Base-by-base conservation (phyloP, 495 filamentous ascomycete species). In the Parathielavia hyrcaniae region DNA sequence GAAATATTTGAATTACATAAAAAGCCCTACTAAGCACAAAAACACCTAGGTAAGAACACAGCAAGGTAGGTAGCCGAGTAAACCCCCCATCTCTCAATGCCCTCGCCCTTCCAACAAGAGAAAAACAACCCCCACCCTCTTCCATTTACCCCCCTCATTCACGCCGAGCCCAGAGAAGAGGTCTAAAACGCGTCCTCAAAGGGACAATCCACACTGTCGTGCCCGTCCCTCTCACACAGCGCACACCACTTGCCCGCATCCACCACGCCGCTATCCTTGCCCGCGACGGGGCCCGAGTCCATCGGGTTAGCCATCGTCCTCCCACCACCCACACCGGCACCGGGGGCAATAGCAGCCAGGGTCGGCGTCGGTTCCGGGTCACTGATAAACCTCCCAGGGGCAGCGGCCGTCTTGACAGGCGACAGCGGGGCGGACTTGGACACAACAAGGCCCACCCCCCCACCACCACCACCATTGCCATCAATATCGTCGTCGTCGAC, bases 241-340 rank as follows among this genome's bases (percentile, higher is more conserved):
- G 95, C 93, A 74, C 93, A 99, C 93, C 93, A 99, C 73, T 93
- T 96, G 55, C 83, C 77, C 61, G 83, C 82, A 64, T 98, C 89
- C 57, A 93, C 80, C 36, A 87, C 76, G 1, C 84, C 85, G 50
- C 82, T 89, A 54, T 86, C 83, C 75, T 93, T 96, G 39, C 90
- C 91, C 5, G 88, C 86, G 12, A 87, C 81, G 17, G 89, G 86
- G 5, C 83, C 86, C n/a, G 81, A 77, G 36, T 77, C 86, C 81
- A 79, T 84, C 63, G 73, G 84, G 70, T 79, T 86, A 61, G 73
- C 81, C 63, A 81, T 81, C 46, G 73, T 75, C 57, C 63, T 64
- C 35, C 69, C 62, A 8, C 23, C 12, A 30, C 48, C 17, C 57
- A 50, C 13, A 50, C 51, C 5, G 23, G 23, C 23, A 53, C 56